Evolutionary conservation across 148 eudicot genomes (phyloP).

Genomic region (Camellia japonica): DNA sequence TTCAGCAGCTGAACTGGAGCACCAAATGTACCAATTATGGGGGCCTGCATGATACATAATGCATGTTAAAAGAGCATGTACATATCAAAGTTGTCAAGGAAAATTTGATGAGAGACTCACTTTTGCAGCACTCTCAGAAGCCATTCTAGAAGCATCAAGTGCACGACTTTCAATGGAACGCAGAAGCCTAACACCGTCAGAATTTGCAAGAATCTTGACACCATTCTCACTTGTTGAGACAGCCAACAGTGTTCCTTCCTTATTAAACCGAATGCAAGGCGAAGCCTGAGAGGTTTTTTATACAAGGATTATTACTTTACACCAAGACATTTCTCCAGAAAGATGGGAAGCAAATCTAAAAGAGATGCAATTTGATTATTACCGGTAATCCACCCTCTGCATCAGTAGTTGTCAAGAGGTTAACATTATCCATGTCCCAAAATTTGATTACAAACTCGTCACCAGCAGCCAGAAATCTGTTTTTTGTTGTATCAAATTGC

Average conservation of each 20-base stretch:
- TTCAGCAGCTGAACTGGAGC: conserved; percentile 41
- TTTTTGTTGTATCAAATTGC: conserved; percentile 61
- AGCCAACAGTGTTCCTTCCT: conserved; percentile 56
- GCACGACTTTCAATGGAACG: conserved; percentile 36
- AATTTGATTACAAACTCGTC: conserved; percentile 57
- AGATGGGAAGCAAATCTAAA: neutral
- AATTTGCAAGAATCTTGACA: conserved; percentile 53
- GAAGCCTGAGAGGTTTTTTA: conserved; percentile 43
- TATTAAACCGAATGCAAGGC: conserved; percentile 60
- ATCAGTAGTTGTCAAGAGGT: conserved; percentile 42
- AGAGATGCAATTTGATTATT: conserved; percentile 16
- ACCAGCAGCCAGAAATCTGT: conserved; percentile 62
- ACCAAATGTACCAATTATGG: conserved; percentile 27
- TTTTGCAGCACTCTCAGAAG: conserved; percentile 35
- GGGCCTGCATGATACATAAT: conserved; percentile 28
- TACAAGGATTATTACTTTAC: neutral
- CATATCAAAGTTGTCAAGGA: neutral
- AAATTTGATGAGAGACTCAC: conserved; percentile 13
- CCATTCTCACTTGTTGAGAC: conserved; percentile 65
- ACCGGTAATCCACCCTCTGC: conserved; percentile 78
- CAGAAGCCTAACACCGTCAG: conserved; percentile 44
- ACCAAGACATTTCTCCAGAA: neutral
- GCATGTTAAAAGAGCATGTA: neutral
- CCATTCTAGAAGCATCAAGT: conserved; percentile 32
- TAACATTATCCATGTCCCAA: conserved; percentile 70